These are phyloP conservation scores for Boletus smithii DNA, from an alignment of 1,284 basidiomycete species.

Conservation along the genomic window DNA sequence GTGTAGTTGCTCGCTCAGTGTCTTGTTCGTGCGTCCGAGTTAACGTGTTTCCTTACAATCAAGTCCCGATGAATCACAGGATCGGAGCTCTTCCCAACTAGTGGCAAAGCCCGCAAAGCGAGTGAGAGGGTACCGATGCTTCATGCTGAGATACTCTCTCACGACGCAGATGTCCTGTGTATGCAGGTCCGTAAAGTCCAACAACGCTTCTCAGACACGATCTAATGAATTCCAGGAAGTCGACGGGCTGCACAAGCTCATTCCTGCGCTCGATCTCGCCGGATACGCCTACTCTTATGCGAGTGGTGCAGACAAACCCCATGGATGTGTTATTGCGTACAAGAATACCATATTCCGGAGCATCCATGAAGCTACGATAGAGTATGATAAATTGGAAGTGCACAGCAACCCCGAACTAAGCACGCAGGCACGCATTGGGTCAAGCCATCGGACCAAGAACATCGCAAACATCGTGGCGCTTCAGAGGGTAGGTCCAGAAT, in stretches of 20 bases:
- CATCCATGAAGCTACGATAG: constrained; percentile 45
- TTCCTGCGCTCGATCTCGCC: constrained; percentile 56
- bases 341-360: constrained; percentile 50
- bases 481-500: constrained; percentile 35
- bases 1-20: constrained; percentile 74
- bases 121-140: constrained; percentile 72
- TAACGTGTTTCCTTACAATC: background rate
- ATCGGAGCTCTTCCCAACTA: constrained; percentile 80
- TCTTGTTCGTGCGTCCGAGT: constrained; percentile 63
- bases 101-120: constrained; percentile 72
- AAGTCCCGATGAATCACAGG: constrained; percentile 43
- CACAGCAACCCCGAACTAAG: constrained; percentile 35
- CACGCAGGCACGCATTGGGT: constrained; percentile 45
- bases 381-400: constrained; percentile 66
- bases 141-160: constrained; percentile 63
- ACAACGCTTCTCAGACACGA: background rate
- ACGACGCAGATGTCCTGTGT: constrained; percentile 75
- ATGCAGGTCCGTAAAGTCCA: constrained; percentile 58
- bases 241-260: constrained; percentile 63
- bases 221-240: constrained; percentile 57
- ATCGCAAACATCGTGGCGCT: constrained; percentile 76
- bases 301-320: constrained; percentile 68
- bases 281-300: constrained; percentile 63
- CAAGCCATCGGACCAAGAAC: constrained; percentile 77
- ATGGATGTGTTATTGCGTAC: constrained; percentile 82